Percentiles rank a stretch among this genome's conserved stretches.
Conservation (phyloP, 805 yeast species). For the Cyberlindnera amylophila region DNA sequence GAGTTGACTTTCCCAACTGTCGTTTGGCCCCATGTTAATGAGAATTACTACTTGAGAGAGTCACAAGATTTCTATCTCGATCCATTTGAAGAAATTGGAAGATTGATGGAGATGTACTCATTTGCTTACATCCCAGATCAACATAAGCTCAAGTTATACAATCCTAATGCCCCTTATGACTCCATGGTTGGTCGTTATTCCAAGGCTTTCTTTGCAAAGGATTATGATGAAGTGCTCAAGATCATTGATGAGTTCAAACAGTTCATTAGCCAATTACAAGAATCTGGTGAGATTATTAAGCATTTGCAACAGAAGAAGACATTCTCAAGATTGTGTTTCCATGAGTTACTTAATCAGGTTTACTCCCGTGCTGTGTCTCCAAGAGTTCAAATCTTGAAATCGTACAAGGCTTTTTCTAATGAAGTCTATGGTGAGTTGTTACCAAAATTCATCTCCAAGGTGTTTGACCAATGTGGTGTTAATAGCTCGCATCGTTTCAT, state of each 20-base stretch:
- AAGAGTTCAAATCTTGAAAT: slow-evolving; percentile 54
- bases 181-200: slow-evolving; percentile 39
- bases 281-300: slow-evolving; percentile 28
- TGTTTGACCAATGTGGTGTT: slow-evolving; percentile 57
- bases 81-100: slow-evolving; percentile 61
- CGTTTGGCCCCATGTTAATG: slow-evolving; percentile 44
- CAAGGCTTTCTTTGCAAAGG: slow-evolving; percentile 29
- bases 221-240: slow-evolving; percentile 29
- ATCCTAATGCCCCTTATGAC: slow-evolving; percentile 31
- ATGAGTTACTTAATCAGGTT: slow-evolving; percentile 67
- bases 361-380: slow-evolving; percentile 81
- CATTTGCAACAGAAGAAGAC: slow-evolving; percentile 30
- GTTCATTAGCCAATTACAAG: slow-evolving; percentile 35
- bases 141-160: slow-evolving; percentile 30
- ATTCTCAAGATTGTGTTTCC: slow-evolving; percentile 44
- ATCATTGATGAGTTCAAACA: slow-evolving; percentile 43
- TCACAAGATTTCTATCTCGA: slow-evolving; percentile 56
- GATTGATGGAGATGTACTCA: slow-evolving; percentile 42
- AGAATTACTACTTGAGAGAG: slow-evolving; percentile 43
- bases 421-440: slow-evolving; percentile 88
- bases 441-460: slow-evolving; percentile 69
- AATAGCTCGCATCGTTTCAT: slow-evolving; percentile 57
- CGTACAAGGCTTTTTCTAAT: slow-evolving; percentile 83
- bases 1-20: slow-evolving; percentile 26
- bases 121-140: slow-evolving; percentile 37